phyloP scores from a whole-genome alignment of 2,329 filamentous ascomycete species.

The Botrytis cinerea region DNA sequence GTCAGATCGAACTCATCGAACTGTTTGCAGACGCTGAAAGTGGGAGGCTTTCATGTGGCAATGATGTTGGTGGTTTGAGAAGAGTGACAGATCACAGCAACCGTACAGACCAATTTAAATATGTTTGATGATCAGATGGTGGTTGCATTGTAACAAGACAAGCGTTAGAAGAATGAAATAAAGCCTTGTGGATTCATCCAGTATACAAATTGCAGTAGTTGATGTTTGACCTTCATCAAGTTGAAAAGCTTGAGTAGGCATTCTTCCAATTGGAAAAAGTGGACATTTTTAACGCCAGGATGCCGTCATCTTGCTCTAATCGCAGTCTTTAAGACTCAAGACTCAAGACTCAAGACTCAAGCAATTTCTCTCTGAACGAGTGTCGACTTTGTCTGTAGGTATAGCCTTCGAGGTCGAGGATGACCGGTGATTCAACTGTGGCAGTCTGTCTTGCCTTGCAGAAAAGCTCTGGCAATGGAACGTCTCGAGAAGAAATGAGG shows the following conservation, averaged over 20 bases:
- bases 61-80: slow-evolving; percentile 1
- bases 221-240: background rate
- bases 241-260: background rate
- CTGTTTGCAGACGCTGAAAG: background rate
- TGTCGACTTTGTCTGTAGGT: background rate
- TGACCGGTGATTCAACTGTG: background rate
- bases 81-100: background rate
- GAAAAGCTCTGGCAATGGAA: background rate
- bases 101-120: background rate
- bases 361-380: background rate
- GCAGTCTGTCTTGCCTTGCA: background rate
- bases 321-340: background rate
- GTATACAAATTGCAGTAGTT: background rate
- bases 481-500: background rate
- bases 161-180: no score
- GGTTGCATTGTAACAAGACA: background rate
- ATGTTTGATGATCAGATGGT: background rate
- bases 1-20: slow-evolving; percentile 2
- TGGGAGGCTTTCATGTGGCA: background rate
- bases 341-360: background rate
- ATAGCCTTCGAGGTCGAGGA: background rate
- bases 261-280: background rate
- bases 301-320: background rate
- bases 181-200: background rate
- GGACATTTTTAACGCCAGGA: slow-evolving; percentile 11